Conservation (phyloP, 768 basidiomycete species). For the Boletus speciosus region DNA sequence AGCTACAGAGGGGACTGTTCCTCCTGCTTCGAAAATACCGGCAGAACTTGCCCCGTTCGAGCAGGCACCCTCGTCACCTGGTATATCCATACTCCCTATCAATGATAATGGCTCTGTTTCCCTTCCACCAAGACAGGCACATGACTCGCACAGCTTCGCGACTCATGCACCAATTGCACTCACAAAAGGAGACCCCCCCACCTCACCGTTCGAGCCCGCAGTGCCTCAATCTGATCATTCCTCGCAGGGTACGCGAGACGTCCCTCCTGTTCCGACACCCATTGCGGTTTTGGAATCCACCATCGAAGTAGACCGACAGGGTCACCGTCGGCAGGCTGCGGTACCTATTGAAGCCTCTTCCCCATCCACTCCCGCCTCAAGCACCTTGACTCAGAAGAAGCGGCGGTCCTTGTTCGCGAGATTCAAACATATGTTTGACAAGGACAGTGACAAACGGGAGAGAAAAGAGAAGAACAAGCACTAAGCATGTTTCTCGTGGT, state of each 20-base stretch:
- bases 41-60: not conserved
- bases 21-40: conserved; percentile 2
- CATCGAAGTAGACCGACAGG: not conserved
- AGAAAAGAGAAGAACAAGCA: conserved; percentile 32
- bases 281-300: not conserved
- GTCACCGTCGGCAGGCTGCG: not conserved
- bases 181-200: not conserved
- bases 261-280: not conserved
- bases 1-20: conserved; percentile 17
- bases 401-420: conserved; percentile 51
- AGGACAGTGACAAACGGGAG: conserved; percentile 41
- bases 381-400: conserved; percentile 44
- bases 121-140: conserved; percentile 5
- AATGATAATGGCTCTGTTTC: conserved; percentile 31
- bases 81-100: conserved; percentile 36
- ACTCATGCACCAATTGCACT: conserved; percentile 21
- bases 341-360: conserved; percentile 5
- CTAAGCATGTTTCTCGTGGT: conserved; percentile 1
- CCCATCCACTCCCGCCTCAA: conserved; percentile 32
- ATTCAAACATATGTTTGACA: conserved; percentile 51
- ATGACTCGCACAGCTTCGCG: conserved; percentile 8
- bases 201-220: not conserved
- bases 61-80: conserved; percentile 8
- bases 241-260: not conserved
- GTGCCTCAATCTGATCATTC: not conserved